phyloP scores from a whole-genome alignment of 768 basidiomycete genomes.

The Tephrocybe sp. region DNA sequence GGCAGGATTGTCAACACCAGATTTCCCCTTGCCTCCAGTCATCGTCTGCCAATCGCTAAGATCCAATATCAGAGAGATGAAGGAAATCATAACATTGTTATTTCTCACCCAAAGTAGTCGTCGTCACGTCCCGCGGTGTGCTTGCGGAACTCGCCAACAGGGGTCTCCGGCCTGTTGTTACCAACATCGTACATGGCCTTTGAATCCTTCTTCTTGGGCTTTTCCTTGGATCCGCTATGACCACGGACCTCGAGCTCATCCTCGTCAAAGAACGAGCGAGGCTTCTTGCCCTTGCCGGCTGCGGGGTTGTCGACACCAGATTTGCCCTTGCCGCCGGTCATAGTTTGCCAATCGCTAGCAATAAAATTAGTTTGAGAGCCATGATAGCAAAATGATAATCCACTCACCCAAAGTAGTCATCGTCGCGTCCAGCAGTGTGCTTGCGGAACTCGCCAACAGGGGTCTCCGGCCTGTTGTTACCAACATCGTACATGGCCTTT shows the following conservation, averaged over 20 bases:
- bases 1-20: slow-evolving; percentile 7
- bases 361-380: too few species aligned
- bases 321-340: slow-evolving; percentile 6
- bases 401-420: slow-evolving; percentile 2
- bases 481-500: slow-evolving; percentile 3
- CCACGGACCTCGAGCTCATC: not conserved
- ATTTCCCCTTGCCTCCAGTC: slow-evolving; percentile 6
- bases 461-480: slow-evolving; percentile 5
- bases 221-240: not conserved
- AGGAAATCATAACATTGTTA: not conserved
- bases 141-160: slow-evolving; percentile 5
- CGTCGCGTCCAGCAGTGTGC: slow-evolving; percentile 2
- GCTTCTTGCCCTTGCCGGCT: slow-evolving; percentile 6
- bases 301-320: slow-evolving; percentile 8
- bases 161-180: slow-evolving; percentile 5
- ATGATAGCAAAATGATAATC: not conserved
- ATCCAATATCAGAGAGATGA: too few species aligned
- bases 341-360: slow-evolving; percentile 3
- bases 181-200: slow-evolving; percentile 5
- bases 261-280: not conserved
- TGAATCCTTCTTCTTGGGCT: not conserved
- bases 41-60: slow-evolving; percentile 5
- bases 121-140: slow-evolving; percentile 3
- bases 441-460: slow-evolving; percentile 6
- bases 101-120: not conserved